Evolutionary conservation across 345 rosid genomes (phyloP).

Genomic region (Capsella bursapastoris): DNA sequence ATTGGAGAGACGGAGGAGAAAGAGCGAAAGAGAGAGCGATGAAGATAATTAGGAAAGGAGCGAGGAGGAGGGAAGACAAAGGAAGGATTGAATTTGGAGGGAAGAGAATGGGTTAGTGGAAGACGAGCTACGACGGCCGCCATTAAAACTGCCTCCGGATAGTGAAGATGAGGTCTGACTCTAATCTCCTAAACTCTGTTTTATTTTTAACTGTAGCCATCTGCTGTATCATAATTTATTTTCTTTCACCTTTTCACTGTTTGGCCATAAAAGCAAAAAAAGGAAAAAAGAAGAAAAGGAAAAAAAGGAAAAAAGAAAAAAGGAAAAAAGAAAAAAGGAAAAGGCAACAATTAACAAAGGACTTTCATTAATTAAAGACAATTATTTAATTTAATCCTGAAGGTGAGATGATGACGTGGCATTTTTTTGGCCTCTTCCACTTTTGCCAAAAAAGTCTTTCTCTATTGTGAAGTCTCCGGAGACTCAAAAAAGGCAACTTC

Average conservation of each 20-base stretch:
- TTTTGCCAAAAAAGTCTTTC: too few species aligned
- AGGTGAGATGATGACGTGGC: too few species aligned
- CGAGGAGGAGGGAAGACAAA: conserved; percentile 33
- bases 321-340: too few species aligned
- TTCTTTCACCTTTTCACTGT: background rate
- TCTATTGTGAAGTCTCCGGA: background rate
- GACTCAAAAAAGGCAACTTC: background rate
- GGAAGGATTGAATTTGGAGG: conserved; percentile 39
- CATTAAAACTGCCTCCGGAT: conserved; percentile 37
- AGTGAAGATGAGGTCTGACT: background rate
- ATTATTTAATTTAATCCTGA: too few species aligned
- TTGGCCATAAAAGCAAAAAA: too few species aligned
- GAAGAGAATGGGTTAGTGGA: conserved; percentile 51
- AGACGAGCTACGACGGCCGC: conserved; percentile 52
- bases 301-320: too few species aligned
- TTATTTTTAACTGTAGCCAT: too few species aligned
- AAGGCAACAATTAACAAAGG: too few species aligned
- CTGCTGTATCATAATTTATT: too few species aligned
- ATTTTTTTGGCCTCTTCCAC: too few species aligned
- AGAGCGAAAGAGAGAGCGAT: conserved; percentile 41
- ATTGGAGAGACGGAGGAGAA: conserved; percentile 46
- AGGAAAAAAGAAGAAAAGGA: too few species aligned
- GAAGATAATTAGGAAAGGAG: conserved; percentile 34
- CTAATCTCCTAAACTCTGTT: background rate
- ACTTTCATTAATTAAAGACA: too few species aligned